phyloP scores from a whole-genome alignment of 2,329 filamentous ascomycete genomes.

The Truncatella angustata region DNA sequence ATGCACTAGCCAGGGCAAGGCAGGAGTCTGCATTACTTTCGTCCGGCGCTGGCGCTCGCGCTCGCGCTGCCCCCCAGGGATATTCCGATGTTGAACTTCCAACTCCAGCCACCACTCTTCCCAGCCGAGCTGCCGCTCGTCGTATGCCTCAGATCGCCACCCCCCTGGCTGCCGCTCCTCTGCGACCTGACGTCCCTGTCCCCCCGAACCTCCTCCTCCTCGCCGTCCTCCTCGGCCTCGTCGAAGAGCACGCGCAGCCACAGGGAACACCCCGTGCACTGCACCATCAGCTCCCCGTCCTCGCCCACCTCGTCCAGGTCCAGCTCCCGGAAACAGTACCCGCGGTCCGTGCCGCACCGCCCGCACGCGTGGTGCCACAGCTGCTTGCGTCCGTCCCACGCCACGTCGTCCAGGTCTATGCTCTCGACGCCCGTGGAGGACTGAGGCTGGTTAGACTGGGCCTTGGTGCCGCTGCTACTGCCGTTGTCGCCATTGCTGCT shows the following conservation, averaged over 20 bases:
- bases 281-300: slow-evolving; percentile 61
- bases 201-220: slow-evolving; percentile 16
- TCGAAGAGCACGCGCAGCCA: slow-evolving; percentile 66
- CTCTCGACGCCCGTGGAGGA: slow-evolving; percentile 52
- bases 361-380: slow-evolving; percentile 56
- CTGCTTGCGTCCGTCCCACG: slow-evolving; percentile 44
- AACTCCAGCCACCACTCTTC: slow-evolving; percentile 17
- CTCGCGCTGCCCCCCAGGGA: slow-evolving; percentile 17
- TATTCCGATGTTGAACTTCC: slow-evolving; percentile 26
- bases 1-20: too few species aligned
- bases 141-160: slow-evolving; percentile 13
- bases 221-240: slow-evolving; percentile 41
- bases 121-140: slow-evolving; percentile 13
- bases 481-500: slow-evolving; percentile 9
- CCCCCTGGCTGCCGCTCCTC: slow-evolving; percentile 7
- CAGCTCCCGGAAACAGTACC: slow-evolving; percentile 56
- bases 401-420: slow-evolving; percentile 64
- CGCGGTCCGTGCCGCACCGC: slow-evolving; percentile 61
- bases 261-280: slow-evolving; percentile 64
- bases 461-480: slow-evolving; percentile 17
- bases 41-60: slow-evolving; percentile 3
- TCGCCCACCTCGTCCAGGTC: slow-evolving; percentile 60
- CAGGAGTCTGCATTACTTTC: background rate
- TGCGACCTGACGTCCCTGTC: slow-evolving; percentile 14
- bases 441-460: slow-evolving; percentile 16